Base-by-base conservation (phyloP, 345 rosid species). In the Passiflora organensis region DNA sequence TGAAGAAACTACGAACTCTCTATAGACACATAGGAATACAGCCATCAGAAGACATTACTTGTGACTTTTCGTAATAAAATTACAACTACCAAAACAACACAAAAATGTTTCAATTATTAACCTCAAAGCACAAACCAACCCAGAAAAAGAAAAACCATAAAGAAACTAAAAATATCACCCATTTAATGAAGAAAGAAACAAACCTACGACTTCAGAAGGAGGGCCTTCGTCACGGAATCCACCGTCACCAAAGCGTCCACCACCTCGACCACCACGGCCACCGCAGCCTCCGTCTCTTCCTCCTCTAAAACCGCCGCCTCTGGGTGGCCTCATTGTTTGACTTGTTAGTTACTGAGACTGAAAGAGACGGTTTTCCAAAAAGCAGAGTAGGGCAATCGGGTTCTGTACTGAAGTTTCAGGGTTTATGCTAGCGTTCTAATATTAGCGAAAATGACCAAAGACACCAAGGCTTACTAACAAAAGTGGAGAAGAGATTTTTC, bases 221-320 rank as follows among this genome's bases (percentile, higher is more conserved):
- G 97, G 97, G n/a, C 95, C 97, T 43, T 89, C 95, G 58, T 89
- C 91, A 37, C 77, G 79, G 57, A 74, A 61, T 15, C 67, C 67
- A 37, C 76, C 78, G 32, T 79, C 74, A 18, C 60, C 45, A 6
- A 55, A 43, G 0, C 68, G 60, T 13, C 67, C 53, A 0, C 43
- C 12, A n/a, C 58, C 62, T 0, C 68, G 16, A 13, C 60, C 53
- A 13, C 54, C 38, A 6, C 61, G 22, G 10, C 51, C 61, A 13
- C 51, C 17, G 0, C 53, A 24, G 9, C 67, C 62, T 0, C 61
- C 62, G 14, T 41, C 61, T 41, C 63, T 42, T 2, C 58, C 56
- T 6, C 69, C 63, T 20, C 68, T 47, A 6, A 63, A 63, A 1
- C 68, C 68, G 32, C 62, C 59, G 24, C 68, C 68, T 48, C 68